Conservation (phyloP, 2,329 filamentous ascomycete species). For the Penicillium glabrum region DNA sequence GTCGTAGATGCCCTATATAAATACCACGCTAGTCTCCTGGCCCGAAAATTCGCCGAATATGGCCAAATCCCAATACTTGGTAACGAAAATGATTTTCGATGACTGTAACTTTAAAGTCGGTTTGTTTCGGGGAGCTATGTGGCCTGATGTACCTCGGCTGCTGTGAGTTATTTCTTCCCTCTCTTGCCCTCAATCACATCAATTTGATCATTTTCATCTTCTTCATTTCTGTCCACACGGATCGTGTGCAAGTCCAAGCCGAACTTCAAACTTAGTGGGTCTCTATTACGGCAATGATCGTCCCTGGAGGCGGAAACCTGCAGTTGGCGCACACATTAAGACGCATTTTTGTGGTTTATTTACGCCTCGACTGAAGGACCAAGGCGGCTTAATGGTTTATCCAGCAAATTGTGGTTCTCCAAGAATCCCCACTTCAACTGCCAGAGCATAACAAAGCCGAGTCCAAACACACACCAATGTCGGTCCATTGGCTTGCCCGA, state of each 20-base stretch:
- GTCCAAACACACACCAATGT: neutral
- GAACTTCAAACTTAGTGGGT: neutral
- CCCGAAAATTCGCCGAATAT: no score
- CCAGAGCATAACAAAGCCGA: neutral
- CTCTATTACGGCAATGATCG: neutral
- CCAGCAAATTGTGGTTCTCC: neutral
- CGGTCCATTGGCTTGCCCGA: neutral
- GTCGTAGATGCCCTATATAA: no score
- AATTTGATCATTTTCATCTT: no score
- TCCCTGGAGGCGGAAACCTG: neutral
- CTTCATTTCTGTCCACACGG: no score
- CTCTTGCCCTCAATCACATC: no score
- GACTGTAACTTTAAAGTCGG: no score
- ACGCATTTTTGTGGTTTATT: neutral
- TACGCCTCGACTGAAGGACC: neutral
- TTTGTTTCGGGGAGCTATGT: no score
- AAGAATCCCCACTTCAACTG: neutral
- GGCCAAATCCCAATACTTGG: neutral
- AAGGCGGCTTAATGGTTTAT: neutral
- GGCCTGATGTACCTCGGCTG: no score
- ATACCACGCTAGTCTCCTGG: no score
- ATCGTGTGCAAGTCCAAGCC: no score
- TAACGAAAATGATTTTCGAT: neutral
- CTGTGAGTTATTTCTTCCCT: no score
- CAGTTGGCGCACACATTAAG: neutral